phyloP scores from a whole-genome alignment of 1,284 basidiomycete species.

The Pascua guehoae region DNA sequence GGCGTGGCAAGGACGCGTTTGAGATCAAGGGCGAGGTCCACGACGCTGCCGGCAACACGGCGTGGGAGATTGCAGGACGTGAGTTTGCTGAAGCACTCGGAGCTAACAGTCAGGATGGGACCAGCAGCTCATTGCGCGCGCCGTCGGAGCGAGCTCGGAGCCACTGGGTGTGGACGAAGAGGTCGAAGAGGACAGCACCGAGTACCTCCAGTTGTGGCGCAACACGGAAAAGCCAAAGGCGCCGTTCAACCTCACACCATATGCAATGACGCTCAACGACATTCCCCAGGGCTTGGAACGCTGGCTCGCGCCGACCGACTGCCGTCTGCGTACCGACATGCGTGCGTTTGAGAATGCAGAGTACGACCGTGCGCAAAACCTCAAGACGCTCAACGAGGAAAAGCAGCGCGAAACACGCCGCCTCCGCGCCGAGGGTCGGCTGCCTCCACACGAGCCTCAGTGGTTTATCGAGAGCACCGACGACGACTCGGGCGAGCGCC shows the following conservation, averaged over 20 bases:
- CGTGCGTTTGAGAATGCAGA: conserved; percentile 89
- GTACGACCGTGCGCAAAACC: conserved; percentile 81
- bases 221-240: conserved; percentile 80
- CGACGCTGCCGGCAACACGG: conserved; percentile 62
- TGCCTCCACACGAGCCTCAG: conserved; percentile 71
- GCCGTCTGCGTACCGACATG: conserved; percentile 88
- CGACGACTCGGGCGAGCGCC: conserved; percentile 76
- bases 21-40: conserved; percentile 86
- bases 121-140: conserved; percentile 84
- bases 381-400: conserved; percentile 85
- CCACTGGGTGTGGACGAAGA: conserved; percentile 56
- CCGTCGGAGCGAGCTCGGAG: conserved; percentile 61
- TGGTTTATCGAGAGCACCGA: conserved; percentile 78
- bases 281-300: conserved; percentile 57
- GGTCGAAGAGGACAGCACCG: conserved; percentile 34
- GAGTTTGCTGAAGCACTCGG: conserved; percentile 12
- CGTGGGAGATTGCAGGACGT: conserved; percentile 85
- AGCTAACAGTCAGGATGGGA: conserved; percentile 65
- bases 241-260: conserved; percentile 94
- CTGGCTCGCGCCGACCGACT: conserved; percentile 86
- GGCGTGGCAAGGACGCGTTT: conserved; percentile 85
- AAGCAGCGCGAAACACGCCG: conserved; percentile 74
- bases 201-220: conserved; percentile 67
- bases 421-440: conserved; percentile 69
- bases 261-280: conserved; percentile 73